These are phyloP conservation scores for Fusarium goolgardi DNA, from an alignment of 2,329 filamentous ascomycete genomes.

Conservation along the genomic window DNA sequence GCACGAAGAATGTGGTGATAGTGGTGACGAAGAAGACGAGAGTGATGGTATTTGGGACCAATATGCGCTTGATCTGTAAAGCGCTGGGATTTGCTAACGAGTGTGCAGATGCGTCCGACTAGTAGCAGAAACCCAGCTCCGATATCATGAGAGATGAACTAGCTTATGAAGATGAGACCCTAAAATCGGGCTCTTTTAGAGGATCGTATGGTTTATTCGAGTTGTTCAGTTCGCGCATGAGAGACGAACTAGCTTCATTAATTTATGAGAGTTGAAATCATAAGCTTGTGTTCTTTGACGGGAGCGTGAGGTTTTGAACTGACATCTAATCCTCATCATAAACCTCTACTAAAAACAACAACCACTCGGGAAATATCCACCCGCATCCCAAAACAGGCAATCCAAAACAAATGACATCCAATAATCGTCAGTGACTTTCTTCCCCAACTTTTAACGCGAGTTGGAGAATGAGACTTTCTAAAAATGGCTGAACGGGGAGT, in stretches of 20 bases:
- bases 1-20: slow-evolving; percentile 29
- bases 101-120: slow-evolving; percentile 21
- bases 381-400: slow-evolving; percentile 17
- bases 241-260: neutral
- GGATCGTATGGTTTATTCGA: no score
- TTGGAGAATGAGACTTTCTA: slow-evolving; percentile 12
- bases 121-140: neutral
- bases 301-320: no score
- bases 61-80: slow-evolving; percentile 45
- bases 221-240: neutral
- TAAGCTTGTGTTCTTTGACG: no score
- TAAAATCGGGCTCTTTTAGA: no score
- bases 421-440: slow-evolving; percentile 19
- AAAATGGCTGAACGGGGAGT: slow-evolving; percentile 1
- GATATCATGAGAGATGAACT: neutral
- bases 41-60: slow-evolving; percentile 48
- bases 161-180: neutral
- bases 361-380: neutral
- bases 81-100: slow-evolving; percentile 33
- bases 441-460: slow-evolving; percentile 14
- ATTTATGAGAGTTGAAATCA: neutral
- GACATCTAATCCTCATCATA: neutral
- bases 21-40: slow-evolving; percentile 25
- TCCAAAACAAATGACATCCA: slow-evolving; percentile 18
- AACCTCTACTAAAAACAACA: neutral